phyloP scores from a whole-genome alignment of 345 rosid species.

The Corchorus olitorius region DNA sequence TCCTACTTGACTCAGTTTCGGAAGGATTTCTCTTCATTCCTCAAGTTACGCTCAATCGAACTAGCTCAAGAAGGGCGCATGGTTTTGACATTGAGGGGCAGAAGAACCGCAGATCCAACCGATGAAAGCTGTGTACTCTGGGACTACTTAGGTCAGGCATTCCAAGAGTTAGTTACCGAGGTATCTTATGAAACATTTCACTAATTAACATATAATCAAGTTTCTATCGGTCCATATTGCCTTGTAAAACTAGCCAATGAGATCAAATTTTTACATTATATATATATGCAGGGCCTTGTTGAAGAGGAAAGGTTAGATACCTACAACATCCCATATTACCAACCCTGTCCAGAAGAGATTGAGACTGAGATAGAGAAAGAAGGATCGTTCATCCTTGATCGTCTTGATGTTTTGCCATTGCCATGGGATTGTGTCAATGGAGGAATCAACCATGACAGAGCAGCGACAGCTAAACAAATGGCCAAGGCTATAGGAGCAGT shows the following conservation, averaged over 20 bases:
- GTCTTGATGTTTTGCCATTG: conserved; percentile 17
- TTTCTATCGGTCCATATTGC: not conserved
- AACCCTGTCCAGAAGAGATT: conserved; percentile 39
- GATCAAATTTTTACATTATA: not conserved
- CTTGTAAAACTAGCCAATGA: not conserved
- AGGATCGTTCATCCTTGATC: conserved; percentile 40
- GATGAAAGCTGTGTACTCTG: conserved; percentile 46
- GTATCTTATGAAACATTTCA: conserved; percentile 12
- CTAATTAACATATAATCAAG: not conserved
- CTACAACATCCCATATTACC: conserved; percentile 40
- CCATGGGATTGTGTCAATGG: conserved; percentile 39
- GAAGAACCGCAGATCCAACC: conserved; percentile 37
- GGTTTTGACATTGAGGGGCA: conserved; percentile 38
- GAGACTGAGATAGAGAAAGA: conserved; percentile 37
- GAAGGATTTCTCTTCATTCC: conserved; percentile 45
- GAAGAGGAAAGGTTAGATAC: conserved; percentile 41
- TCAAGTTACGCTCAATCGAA: conserved; percentile 36
- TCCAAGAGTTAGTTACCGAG: conserved; percentile 44
- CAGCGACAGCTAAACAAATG: conserved; percentile 28
- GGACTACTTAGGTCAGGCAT: conserved; percentile 52
- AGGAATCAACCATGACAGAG: conserved; percentile 28
- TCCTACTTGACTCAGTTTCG: conserved; percentile 45
- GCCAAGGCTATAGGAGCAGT: conserved; percentile 40
- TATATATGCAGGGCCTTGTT: conserved; percentile 32
- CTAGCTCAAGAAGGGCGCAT: conserved; percentile 42